phyloP scores from a whole-genome alignment of 2,329 filamentous ascomycete species.

The Leptoxyphium fumago region DNA sequence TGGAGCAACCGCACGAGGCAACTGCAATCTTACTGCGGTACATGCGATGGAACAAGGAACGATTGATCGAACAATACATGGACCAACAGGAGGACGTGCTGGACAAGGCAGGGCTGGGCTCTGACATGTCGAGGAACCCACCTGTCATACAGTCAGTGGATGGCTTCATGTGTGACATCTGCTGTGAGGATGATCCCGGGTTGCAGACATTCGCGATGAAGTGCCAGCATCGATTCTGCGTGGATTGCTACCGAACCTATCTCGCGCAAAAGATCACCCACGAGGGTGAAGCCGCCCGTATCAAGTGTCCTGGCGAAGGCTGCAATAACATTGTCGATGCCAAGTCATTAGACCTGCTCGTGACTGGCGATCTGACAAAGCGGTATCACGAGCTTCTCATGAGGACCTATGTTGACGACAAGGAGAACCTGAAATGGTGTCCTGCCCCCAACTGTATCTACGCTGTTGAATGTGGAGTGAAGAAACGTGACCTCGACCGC shows the following conservation, averaged over 20 bases:
- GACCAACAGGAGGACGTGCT: constrained; percentile 66
- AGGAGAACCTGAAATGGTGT: constrained; percentile 91
- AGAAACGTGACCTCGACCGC: constrained; percentile 69
- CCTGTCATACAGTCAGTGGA: constrained; percentile 56
- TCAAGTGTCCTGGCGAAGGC: constrained; percentile 78
- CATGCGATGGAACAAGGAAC: constrained; percentile 92
- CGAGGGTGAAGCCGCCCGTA: constrained; percentile 87
- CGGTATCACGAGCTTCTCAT: constrained; percentile 77
- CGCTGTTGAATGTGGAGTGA: constrained; percentile 75
- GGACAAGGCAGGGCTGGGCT: constrained; percentile 68
- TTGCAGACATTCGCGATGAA: constrained; percentile 84
- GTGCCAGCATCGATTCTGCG: constrained; percentile 86
- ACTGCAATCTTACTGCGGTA: constrained; percentile 79
- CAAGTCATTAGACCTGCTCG: constrained; percentile 67
- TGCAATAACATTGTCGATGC: constrained; percentile 88
- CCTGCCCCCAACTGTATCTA: constrained; percentile 95
- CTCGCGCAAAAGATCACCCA: constrained; percentile 83
- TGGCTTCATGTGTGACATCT: constrained; percentile 87
- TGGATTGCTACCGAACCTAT: constrained; percentile 85
- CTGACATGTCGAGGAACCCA: constrained; percentile 38
- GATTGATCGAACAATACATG: constrained; percentile 92
- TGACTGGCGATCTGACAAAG: constrained; percentile 40
- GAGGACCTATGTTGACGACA: constrained; percentile 92
- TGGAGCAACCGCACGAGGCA: constrained; percentile 78
- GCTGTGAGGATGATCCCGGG: constrained; percentile 71